Conservation (phyloP, 495 filamentous ascomycete genomes). For the Aspergillus heteromorphus region DNA sequence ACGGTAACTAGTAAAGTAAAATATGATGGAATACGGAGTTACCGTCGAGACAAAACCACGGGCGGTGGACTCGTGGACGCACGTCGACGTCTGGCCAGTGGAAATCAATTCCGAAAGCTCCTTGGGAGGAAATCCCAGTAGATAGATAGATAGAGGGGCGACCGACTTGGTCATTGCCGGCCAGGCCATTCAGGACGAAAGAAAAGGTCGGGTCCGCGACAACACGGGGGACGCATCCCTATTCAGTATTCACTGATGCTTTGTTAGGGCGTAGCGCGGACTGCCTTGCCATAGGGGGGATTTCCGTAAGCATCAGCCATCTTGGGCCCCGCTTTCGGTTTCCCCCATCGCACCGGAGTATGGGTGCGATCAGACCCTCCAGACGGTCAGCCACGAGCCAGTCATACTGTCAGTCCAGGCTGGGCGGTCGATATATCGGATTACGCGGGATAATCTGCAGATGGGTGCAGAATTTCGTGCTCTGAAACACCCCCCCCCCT, state of each 20-base stretch:
- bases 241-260: too few relatives aligned
- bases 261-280: neutral
- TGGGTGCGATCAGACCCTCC: neutral
- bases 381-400: neutral
- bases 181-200: neutral
- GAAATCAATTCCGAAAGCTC: neutral
- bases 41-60: too few relatives aligned
- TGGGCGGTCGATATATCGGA: neutral
- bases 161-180: neutral
- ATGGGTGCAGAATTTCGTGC: too few relatives aligned
- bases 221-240: neutral
- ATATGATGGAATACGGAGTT: too few relatives aligned
- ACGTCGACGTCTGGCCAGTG: neutral
- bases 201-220: slow-evolving; percentile 1
- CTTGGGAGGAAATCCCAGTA: too few relatives aligned
- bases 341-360: neutral
- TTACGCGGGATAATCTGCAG: neutral
- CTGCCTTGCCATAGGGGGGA: neutral
- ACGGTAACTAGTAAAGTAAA: too few relatives aligned
- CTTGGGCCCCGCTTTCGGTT: neutral
- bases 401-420: too few relatives aligned
- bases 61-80: too few relatives aligned
- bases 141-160: neutral
- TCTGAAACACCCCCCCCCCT: neutral
- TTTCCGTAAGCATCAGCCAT: neutral